phyloP scores from a whole-genome alignment of 495 filamentous ascomycete species.

The Pyrenula aspistea region DNA sequence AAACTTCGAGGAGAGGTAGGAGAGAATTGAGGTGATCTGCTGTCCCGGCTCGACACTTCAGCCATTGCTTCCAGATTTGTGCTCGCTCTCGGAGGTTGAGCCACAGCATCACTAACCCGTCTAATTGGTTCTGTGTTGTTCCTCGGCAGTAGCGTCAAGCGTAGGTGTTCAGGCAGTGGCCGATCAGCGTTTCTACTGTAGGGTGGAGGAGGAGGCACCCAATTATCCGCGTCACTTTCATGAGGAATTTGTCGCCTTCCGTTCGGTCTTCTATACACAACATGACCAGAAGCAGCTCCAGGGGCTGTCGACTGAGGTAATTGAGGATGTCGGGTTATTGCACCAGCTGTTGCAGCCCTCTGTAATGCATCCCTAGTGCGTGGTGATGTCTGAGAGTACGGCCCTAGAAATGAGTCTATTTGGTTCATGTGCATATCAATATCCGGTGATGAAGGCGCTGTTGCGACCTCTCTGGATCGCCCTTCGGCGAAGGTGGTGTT shows the following conservation, averaged over 20 bases:
- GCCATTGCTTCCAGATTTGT: constrained; percentile 9
- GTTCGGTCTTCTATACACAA: constrained; percentile 33
- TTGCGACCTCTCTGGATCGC: not conserved
- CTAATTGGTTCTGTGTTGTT: constrained; percentile 4
- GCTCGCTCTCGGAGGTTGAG: constrained; percentile 9
- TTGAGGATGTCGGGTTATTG: constrained; percentile 47
- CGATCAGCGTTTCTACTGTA: constrained; percentile 61
- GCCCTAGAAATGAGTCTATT: constrained; percentile 37
- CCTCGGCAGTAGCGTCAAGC: constrained; percentile 12
- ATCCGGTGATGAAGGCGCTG: not conserved
- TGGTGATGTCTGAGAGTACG: constrained; percentile 69
- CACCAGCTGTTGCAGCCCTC: constrained; percentile 68
- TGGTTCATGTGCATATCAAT: not conserved
- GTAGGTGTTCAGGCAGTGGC: constrained; percentile 42
- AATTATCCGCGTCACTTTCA: constrained; percentile 84
- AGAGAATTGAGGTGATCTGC: not conserved
- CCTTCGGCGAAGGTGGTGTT: not conserved
- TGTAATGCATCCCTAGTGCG: constrained; percentile 64
- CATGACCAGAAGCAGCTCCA: constrained; percentile 13
- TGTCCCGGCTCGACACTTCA: not conserved
- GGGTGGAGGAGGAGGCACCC: constrained; percentile 86
- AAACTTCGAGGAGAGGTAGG: not conserved
- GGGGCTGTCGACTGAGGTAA: constrained; percentile 13
- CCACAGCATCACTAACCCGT: not conserved
- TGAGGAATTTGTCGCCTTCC: constrained; percentile 62